Percentiles rank a stretch among this genome's conserved stretches.
Conservation (phyloP, 1,139 yeast genomes). For the Meyerozyma carpophila region DNA sequence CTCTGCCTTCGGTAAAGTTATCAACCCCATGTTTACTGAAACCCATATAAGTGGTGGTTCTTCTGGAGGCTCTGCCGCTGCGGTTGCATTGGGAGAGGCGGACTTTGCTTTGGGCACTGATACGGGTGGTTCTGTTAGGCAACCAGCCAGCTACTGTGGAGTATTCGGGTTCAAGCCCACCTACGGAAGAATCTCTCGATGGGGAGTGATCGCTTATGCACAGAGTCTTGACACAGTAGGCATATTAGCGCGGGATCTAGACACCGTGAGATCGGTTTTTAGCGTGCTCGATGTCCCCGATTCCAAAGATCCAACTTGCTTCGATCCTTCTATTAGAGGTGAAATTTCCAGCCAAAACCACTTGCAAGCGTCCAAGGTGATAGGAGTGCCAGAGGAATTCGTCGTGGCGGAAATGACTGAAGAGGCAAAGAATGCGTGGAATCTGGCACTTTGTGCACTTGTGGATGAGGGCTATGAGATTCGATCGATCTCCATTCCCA, state of each 20-base stretch:
- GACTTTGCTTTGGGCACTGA: constrained; percentile 82
- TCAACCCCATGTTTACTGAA: constrained; percentile 54
- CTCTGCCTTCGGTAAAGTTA: constrained; percentile 58
- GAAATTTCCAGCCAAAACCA: constrained; percentile 10
- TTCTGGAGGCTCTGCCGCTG: constrained; percentile 94
- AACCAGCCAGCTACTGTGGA: constrained; percentile 87
- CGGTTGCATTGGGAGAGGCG: constrained; percentile 66
- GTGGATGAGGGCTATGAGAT: constrained; percentile 50
- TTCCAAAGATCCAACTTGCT: constrained; percentile 73
- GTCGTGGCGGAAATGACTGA: constrained; percentile 50
- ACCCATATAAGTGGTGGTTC: constrained; percentile 77
- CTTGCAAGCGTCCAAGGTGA: constrained; percentile 20
- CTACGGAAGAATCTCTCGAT: constrained; percentile 84
- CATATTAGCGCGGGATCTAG: constrained; percentile 50
- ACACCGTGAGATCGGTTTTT: constrained; percentile 44
- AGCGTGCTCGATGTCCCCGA: constrained; percentile 56
- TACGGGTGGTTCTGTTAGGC: constrained; percentile 93
- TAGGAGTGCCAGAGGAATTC: constrained; percentile 74
- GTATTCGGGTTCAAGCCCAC: constrained; percentile 87
- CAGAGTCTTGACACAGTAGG: constrained; percentile 96
- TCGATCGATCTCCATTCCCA: constrained; percentile 62
- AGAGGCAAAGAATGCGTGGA: constrained; percentile 44
- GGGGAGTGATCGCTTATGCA: constrained; percentile 92
- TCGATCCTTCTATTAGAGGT: constrained; percentile 34
- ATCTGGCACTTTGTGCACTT: constrained; percentile 35